Conservation (phyloP, 306 rosid genomes). For the Vicia sativa region DNA sequence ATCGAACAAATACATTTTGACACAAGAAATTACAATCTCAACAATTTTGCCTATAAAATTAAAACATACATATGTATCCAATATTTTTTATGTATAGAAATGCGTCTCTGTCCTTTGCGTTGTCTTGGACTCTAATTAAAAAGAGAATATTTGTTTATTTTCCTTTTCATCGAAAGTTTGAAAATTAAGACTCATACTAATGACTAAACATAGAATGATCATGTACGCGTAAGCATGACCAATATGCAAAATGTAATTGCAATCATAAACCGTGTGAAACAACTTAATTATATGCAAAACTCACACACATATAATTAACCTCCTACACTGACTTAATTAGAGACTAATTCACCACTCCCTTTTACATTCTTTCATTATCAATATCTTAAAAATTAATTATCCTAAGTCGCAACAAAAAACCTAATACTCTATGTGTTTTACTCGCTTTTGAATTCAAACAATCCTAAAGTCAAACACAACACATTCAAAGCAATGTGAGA, state of each 20-base stretch:
- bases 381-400: not conserved
- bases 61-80: too few species aligned
- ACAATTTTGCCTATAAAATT: too few species aligned
- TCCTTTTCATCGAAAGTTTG: not conserved
- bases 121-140: constrained; percentile 15
- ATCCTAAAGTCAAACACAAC: constrained; percentile 52
- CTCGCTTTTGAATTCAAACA: not conserved
- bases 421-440: not conserved
- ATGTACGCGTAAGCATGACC: too few species aligned
- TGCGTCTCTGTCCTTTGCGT: constrained; percentile 16
- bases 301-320: constrained; percentile 10
- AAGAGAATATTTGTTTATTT: not conserved
- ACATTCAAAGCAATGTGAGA: constrained; percentile 7
- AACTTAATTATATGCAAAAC: constrained; percentile 30
- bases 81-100: not conserved
- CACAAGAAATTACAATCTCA: too few species aligned
- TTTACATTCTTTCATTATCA: constrained; percentile 14
- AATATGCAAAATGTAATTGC: too few species aligned
- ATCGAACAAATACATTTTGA: too few species aligned
- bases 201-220: too few species aligned
- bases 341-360: not conserved
- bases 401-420: not conserved
- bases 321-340: not conserved
- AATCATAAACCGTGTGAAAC: constrained; percentile 44
- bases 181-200: not conserved